Conservation (phyloP, 2,329 filamentous ascomycete genomes). For the Trichoderma pleuroti region DNA sequence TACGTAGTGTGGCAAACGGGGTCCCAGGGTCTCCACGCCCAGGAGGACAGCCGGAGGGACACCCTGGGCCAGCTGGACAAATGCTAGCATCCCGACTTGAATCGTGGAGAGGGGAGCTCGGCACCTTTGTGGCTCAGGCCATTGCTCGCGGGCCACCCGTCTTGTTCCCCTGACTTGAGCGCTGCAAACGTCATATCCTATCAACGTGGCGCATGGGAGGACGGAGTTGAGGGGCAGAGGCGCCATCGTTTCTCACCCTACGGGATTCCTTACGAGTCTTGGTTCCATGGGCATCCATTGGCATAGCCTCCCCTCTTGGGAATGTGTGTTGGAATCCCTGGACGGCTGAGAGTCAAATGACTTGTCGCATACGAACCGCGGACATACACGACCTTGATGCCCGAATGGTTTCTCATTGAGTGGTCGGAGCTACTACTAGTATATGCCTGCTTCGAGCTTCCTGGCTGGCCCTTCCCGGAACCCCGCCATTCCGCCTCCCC, state of each 20-base stretch:
- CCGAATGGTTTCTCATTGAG: neutral
- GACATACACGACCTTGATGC: neutral
- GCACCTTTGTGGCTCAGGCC: constrained; percentile 10
- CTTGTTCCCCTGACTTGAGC: neutral
- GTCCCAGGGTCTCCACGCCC: neutral
- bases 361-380: neutral
- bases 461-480: neutral
- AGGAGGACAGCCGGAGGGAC: neutral
- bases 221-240: constrained; percentile 7
- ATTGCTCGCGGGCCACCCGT: neutral
- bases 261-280: neutral
- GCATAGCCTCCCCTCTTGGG: neutral
- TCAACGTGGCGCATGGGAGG: constrained; percentile 4
- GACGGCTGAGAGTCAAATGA: constrained; percentile 10
- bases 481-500: constrained; percentile 11
- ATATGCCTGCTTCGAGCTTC: constrained; percentile 5
- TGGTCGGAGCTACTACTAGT: neutral
- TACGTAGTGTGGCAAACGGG: constrained; percentile 16
- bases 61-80: neutral
- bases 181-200: constrained; percentile 6
- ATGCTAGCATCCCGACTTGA: neutral
- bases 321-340: neutral
- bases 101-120: constrained; percentile 11
- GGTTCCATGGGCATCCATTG: neutral
- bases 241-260: neutral